Base-by-base conservation (phyloP, 768 basidiomycete genomes). In the Collybia mongolica region DNA sequence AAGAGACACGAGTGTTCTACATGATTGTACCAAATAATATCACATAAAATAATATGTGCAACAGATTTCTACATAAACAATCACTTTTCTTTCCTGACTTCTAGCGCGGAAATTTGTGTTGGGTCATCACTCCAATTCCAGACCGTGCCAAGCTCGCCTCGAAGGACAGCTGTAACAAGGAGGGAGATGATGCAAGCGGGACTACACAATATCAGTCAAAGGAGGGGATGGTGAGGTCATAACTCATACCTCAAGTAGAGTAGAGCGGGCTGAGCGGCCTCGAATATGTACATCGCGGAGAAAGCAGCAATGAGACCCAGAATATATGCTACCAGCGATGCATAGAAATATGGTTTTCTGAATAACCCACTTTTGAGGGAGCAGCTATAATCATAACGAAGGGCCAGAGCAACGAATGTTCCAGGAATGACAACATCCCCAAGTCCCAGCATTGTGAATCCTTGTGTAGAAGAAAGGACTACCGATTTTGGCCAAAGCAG, bases 391-490 rank as follows among this genome's bases (percentile, higher is more conserved):
- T 98, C 96, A 67, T 88, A 94, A 32, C 96, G 88, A 38, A 98
- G 77, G 3, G 87, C 92, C 12, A 93, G 79, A 15, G 91, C 86
- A 44, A 97, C 72, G 67, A 98, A 90, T 29, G 78, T 73, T 19
- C 79, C 78, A 12, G 79, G 79, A 6, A 80, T 68, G n/a, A 81
- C 76, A 37, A 96, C 82, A 64, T 97, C 95, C 20, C 95, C 95
- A 1, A 98, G 74, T 1, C 96, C 96, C 24, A 98, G 84, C 85
- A 98, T 87, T 24, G 92, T 88, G 64, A 81, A 89, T 3, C 91
- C 92, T 23, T 75, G 66, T 3, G 65, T 73, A 5, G 68, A 63
- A 4, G 74, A 67, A 56, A 85, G 75, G 1, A 43, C 48, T 18
- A 82, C 53, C 1, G 85, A 84, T 62, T 90, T 92, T 0, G 91